A percentile compares a stretch with the other conserved stretches of the same genome.
phyloP scores from a whole-genome alignment of 2,329 filamentous ascomycete species.

The Helicocarpus griseus region DNA sequence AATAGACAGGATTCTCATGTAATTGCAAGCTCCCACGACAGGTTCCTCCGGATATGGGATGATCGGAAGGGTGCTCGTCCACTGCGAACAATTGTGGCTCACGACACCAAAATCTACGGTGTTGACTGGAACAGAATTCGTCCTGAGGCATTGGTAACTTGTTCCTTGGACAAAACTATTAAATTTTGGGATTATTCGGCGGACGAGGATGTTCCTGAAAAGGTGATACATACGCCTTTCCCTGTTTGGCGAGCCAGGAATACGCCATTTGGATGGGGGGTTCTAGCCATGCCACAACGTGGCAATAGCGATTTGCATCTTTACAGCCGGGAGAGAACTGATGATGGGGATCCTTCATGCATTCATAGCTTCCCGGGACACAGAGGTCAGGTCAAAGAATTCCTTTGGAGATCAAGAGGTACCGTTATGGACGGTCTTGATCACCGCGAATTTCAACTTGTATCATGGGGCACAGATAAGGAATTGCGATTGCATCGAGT shows the following conservation, averaged over 20 bases:
- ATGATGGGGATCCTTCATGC: conserved; percentile 30
- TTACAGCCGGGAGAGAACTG: conserved; percentile 52
- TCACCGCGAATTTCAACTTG: conserved; percentile 80
- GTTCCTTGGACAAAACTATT: conserved; percentile 83
- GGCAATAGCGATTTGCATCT: conserved; percentile 77
- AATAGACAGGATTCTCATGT: conserved; percentile 80
- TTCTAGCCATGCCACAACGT: conserved; percentile 86
- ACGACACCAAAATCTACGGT: conserved; percentile 89
- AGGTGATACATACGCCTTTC: conserved; percentile 70
- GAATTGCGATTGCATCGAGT: conserved; percentile 70
- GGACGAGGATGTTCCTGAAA: conserved; percentile 56
- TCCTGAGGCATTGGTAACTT: conserved; percentile 66
- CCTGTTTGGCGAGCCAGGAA: conserved; percentile 87
- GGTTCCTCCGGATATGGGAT: conserved; percentile 83
- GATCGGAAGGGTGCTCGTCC: conserved; percentile 68
- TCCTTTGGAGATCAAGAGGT: conserved; percentile 77
- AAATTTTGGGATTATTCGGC: conserved; percentile 81
- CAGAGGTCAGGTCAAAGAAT: conserved; percentile 69
- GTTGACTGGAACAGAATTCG: conserved; percentile 85
- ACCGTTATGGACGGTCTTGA: conserved; percentile 60
- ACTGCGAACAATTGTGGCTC: conserved; percentile 73
- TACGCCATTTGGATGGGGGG: conserved; percentile 76
- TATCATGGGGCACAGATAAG: conserved; percentile 85
- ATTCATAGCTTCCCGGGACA: conserved; percentile 47
- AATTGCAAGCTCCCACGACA: conserved; percentile 82